Percentiles rank a stretch among this genome's conserved stretches.
Evolutionary conservation across 768 basidiomycete genomes (phyloP).

Genomic region (Russula griseocarnosa): DNA sequence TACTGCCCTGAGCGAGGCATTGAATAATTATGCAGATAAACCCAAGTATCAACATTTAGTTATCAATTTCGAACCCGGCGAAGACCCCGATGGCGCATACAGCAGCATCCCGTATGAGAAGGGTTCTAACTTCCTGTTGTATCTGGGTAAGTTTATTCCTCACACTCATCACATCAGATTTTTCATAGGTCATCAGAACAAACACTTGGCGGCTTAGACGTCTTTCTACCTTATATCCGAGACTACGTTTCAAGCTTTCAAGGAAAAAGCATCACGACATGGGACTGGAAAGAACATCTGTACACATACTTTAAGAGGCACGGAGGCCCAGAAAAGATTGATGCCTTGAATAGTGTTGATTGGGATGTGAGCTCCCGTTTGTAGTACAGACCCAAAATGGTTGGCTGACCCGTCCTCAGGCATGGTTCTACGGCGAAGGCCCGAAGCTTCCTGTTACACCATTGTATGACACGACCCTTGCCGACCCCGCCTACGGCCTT

Average conservation of each 20-base stretch:
- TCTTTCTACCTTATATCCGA: constrained; percentile 78
- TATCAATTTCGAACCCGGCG: constrained; percentile 65
- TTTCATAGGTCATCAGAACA: constrained; percentile 44
- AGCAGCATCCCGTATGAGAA: constrained; percentile 79
- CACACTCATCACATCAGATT: not conserved
- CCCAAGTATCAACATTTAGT: constrained; percentile 80
- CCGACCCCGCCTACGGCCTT: constrained; percentile 62
- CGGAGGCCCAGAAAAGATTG: constrained; percentile 56
- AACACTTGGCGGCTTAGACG: constrained; percentile 74
- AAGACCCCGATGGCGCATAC: constrained; percentile 79
- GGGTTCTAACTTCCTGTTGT: constrained; percentile 82
- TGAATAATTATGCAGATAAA: constrained; percentile 53
- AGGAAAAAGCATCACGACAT: constrained; percentile 78
- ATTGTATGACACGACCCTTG: constrained; percentile 71
- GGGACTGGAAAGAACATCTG: constrained; percentile 78
- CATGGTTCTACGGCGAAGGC: constrained; percentile 83
- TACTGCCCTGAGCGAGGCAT: constrained; percentile 65
- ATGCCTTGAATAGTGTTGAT: constrained; percentile 62
- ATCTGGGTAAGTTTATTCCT: constrained; percentile 57
- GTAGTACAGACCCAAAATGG: not conserved
- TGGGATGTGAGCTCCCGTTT: constrained; percentile 61
- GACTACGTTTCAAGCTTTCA: constrained; percentile 80
- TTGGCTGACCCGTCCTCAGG: constrained; percentile 37
- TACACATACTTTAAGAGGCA: constrained; percentile 62
- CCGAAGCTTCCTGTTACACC: constrained; percentile 65